A percentile compares a stretch with the other conserved stretches of the same genome.
These are phyloP conservation scores for Paraconiothyrium brasiliense DNA, from an alignment of 2,329 filamentous ascomycete genomes.

Conservation along the genomic window DNA sequence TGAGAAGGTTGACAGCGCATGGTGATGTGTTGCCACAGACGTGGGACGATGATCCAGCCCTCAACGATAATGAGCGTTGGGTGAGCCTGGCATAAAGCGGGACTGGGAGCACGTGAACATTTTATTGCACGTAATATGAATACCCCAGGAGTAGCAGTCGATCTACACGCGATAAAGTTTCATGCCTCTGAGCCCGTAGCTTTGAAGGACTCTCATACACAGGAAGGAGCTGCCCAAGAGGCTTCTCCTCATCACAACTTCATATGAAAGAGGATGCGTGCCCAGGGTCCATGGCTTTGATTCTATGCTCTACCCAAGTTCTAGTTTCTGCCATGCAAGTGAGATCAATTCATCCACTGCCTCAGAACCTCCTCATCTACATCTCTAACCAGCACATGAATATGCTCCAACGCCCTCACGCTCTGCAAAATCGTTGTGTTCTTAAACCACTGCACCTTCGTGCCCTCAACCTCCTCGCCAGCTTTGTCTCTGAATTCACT, in stretches of 20 bases:
- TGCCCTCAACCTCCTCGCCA: conserved; percentile 48
- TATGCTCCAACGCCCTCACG: conserved; percentile 72
- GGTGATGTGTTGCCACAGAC: not conserved
- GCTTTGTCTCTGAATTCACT: conserved; percentile 58
- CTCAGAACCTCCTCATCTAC: conserved; percentile 64
- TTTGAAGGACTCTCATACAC: too few relatives aligned
- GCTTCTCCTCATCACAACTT: too few relatives aligned
- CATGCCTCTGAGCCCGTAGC: too few relatives aligned
- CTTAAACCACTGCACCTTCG: conserved; percentile 71
- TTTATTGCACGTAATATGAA: too few relatives aligned
- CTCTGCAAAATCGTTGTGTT: conserved; percentile 70
- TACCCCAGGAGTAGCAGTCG: too few relatives aligned
- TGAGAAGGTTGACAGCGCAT: not conserved
- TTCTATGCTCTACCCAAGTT: not conserved
- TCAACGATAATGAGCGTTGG: conserved; percentile 11
- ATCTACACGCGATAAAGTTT: too few relatives aligned
- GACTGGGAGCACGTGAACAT: not conserved
- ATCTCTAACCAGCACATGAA: conserved; percentile 78
- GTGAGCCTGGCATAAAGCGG: not conserved
- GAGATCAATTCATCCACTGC: conserved; percentile 35
- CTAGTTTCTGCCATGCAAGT: not conserved
- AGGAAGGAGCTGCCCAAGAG: too few relatives aligned
- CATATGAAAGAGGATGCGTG: not conserved
- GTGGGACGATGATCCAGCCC: conserved; percentile 4
- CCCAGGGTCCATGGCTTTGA: not conserved